Base-by-base conservation (phyloP, 257 asterid genomes). In the Solanum corneliomulleri region DNA sequence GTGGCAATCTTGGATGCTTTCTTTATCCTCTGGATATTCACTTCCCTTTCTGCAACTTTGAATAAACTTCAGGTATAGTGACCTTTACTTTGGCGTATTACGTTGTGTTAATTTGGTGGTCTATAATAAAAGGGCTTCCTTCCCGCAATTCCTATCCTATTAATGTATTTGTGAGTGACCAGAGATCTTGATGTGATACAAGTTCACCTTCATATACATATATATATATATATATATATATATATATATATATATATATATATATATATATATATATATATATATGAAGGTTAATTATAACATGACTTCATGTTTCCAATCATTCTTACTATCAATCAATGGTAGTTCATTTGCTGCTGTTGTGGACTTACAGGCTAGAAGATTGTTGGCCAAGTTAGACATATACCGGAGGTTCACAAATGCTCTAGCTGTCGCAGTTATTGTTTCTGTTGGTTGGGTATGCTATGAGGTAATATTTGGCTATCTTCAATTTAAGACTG, bases 1-100 rank as follows among this genome's bases (percentile, higher is more conserved):
- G 99, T 95, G 85, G 98, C 98, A 35, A 88, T 94, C 69, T 92
- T 97, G 95, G 99, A 97, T 88, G 98, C 99, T 89, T 95, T 94
- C 93, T 94, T 97, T 93, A 91, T 97, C 90, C 94, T 97, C 80
- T 97, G 99, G 99, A 91, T 94, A 89, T 97, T 97, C 90, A 94
- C 94, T 25, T 95, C 99, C 82, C 93, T 97, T 62, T 97, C 99
- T 62, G 92, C 95, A 78, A 95, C 98, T 85, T 87, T 97, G 87
- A 95, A 91, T 89, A 97, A 95, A 91, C 99, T 97, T 91, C 99
- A 97, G 99, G 99, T 97, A 94, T 87, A 87, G 85, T 39, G 33
- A 42, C 33, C 82, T 41, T 11, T 41, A 13, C 35, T 76, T 21
- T 76, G n/a, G 23, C 18, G 42, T 75, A 23, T 75, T 39, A 75